These are phyloP conservation scores for Hypsizygus ulmarius DNA, from an alignment of 1,284 basidiomycete species.

Conservation along the genomic window DNA sequence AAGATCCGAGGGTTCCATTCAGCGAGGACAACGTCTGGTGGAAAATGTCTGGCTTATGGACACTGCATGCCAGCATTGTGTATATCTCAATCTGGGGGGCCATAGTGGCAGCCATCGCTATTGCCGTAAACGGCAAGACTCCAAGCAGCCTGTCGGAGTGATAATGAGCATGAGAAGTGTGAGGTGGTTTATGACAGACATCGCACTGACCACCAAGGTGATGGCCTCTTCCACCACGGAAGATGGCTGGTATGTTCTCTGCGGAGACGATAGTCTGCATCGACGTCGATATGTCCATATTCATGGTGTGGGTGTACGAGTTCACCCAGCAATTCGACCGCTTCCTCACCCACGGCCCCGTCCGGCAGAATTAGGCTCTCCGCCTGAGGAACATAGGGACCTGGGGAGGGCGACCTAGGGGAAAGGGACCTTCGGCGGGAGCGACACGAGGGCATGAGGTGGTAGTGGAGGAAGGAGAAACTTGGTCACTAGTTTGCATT, in stretches of 20 bases:
- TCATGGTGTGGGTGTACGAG: constrained; percentile 42
- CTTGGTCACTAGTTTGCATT: too few relatives aligned
- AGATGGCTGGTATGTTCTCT: constrained; percentile 21
- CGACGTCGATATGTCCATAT: constrained; percentile 21
- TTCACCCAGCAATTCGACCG: constrained; percentile 46
- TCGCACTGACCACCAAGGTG: constrained; percentile 58
- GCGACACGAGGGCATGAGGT: not conserved
- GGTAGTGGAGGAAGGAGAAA: constrained; percentile 5
- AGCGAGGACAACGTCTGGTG: constrained; percentile 19
- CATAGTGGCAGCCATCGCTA: constrained; percentile 51
- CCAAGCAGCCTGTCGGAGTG: constrained; percentile 49
- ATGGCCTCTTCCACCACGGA: constrained; percentile 71
- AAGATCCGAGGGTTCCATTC: not conserved
- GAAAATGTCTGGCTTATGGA: constrained; percentile 52
- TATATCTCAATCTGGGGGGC: constrained; percentile 69
- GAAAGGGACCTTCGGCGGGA: not conserved
- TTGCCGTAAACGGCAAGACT: constrained; percentile 50
- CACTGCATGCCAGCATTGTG: constrained; percentile 52
- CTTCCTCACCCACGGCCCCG: constrained; percentile 44
- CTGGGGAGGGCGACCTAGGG: constrained; percentile 11
- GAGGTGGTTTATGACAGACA: not conserved
- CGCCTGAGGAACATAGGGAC: constrained; percentile 28
- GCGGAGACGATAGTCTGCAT: constrained; percentile 13
- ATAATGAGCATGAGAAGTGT: not conserved
- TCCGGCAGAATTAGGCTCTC: constrained; percentile 44